Evolutionary conservation across 306 rosid species (phyloP).

Genomic region (Cyamopsis tetragonoloba): DNA sequence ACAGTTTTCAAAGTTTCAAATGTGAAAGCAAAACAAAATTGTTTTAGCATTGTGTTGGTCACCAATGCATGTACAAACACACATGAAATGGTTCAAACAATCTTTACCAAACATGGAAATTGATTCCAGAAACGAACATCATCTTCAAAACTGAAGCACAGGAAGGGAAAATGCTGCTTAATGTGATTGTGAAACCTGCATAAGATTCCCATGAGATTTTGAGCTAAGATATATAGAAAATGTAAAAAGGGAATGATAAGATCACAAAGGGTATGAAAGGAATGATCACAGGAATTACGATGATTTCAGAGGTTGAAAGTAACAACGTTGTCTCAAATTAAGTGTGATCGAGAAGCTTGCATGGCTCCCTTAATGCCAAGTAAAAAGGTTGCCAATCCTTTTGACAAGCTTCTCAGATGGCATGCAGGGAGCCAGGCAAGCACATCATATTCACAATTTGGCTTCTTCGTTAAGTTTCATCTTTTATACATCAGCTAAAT

Average conservation of each 20-base stretch:
- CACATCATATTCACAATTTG: background rate
- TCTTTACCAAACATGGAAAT: constrained; percentile 9
- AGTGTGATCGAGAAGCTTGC: constrained; percentile 36
- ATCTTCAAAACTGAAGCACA: constrained; percentile 9
- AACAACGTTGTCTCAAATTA: background rate
- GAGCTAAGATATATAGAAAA: background rate
- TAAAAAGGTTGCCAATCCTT: constrained; percentile 40
- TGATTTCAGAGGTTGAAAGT: background rate
- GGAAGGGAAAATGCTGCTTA: background rate
- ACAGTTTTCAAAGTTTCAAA: too few relatives aligned
- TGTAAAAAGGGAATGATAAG: background rate
- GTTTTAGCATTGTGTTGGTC: too few relatives aligned
- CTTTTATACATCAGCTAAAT: too few relatives aligned
- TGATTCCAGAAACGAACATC: constrained; percentile 5
- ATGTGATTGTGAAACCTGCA: constrained; percentile 3
- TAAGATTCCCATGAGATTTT: background rate
- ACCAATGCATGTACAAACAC: too few relatives aligned
- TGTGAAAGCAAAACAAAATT: too few relatives aligned
- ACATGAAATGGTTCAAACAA: background rate
- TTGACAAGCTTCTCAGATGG: constrained; percentile 61
- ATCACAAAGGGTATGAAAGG: background rate
- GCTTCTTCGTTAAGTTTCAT: too few relatives aligned
- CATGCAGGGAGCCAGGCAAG: constrained; percentile 95
- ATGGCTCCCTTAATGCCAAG: constrained; percentile 71
- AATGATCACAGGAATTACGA: background rate